These are phyloP conservation scores for Cocos nucifera DNA, from an alignment of 176 grass and related monocot genomes.

Conservation along the genomic window DNA sequence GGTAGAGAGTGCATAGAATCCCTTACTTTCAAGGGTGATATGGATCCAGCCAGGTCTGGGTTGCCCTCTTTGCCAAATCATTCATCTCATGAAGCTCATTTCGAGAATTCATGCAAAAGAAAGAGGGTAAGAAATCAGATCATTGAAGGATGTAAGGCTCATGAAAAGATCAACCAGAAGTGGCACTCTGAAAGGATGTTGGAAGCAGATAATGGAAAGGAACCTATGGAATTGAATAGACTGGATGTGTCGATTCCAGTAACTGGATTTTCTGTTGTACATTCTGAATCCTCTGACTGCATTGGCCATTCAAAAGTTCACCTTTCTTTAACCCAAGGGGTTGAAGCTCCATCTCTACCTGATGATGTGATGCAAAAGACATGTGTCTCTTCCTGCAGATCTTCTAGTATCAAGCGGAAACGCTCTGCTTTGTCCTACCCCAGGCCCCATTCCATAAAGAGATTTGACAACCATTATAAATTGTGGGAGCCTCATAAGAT, in stretches of 20 bases:
- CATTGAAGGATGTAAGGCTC: slow-evolving; percentile 17
- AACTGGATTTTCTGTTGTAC: slow-evolving; percentile 12
- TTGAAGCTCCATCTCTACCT: slow-evolving; percentile 17
- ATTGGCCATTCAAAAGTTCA: slow-evolving; percentile 21
- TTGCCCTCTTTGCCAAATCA: neutral
- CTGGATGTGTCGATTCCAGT: neutral
- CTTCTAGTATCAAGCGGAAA: slow-evolving; percentile 42
- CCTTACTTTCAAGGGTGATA: slow-evolving; percentile 5
- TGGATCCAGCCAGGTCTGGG: slow-evolving; percentile 18
- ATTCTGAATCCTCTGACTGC: slow-evolving; percentile 27
- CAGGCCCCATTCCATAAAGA: slow-evolving; percentile 29
- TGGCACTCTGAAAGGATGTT: slow-evolving; percentile 21
- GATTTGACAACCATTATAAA: slow-evolving; percentile 23
- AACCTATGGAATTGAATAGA: neutral
- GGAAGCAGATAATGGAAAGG: slow-evolving; percentile 18
- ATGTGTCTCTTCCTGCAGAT: slow-evolving; percentile 23
- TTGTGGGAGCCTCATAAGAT: slow-evolving; percentile 16
- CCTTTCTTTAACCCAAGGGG: slow-evolving; percentile 22
- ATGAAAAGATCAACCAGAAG: slow-evolving; percentile 19
- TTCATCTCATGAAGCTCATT: slow-evolving; percentile 8
- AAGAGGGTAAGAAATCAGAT: slow-evolving; percentile 34
- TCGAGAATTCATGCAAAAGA: slow-evolving; percentile 20
- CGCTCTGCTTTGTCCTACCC: slow-evolving; percentile 25
- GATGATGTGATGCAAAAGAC: slow-evolving; percentile 6
- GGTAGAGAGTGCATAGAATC: slow-evolving; percentile 32